Evolutionary conservation across 2,329 filamentous ascomycete species (phyloP), one percentile per base, ranked within the genome.

Genomic region (Pseudocercospora macadamiae): DNA sequence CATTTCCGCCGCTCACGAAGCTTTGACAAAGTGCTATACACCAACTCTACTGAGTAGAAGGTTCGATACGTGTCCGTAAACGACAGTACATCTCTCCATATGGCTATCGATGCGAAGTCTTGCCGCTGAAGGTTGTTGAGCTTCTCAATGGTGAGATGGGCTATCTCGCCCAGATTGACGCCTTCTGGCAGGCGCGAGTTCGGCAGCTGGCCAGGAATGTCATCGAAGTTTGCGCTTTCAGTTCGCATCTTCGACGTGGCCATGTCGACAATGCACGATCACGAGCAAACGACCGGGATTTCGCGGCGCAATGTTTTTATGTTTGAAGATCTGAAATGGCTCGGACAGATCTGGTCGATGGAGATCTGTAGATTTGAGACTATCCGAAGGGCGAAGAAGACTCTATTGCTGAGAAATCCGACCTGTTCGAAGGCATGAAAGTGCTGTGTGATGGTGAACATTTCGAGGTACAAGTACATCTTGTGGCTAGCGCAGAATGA

Each of bases 41-140:
- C 79, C 26, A 74, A 75, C 51, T 77, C 63, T 47, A 71, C 68
- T 10, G 79, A 78, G 62, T 81, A 79, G n/a, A 82, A 65, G 0
- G 84, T 87, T 32, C 77, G 81, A 21, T 85, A 76, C 30, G 83
- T 78, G 79, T 83, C 86, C 0, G 81, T 80, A 8, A 86, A 66
- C 5, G 75, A 79, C 3, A 87, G 76, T 54, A 86, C 81, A 65
- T 87, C 85, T 34, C 84, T 76, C 83, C 83, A 87, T 3, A 69
- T 59, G 4, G 55, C 59, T 51, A 60, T 52, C 1, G 56, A 34
- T 5, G 57, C 56, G 3, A 69, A 48, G 30, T 60, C 28, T 14
- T 61, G 44, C 16, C 57, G 23, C 7, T 65, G 9, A 21, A 66
- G 51, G 12, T 55, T 39, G 52, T 64, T 65, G 28, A 69, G 56